Evolutionary conservation across 768 basidiomycete genomes (phyloP).

Genomic region (Pisolithus tinctorius): DNA sequence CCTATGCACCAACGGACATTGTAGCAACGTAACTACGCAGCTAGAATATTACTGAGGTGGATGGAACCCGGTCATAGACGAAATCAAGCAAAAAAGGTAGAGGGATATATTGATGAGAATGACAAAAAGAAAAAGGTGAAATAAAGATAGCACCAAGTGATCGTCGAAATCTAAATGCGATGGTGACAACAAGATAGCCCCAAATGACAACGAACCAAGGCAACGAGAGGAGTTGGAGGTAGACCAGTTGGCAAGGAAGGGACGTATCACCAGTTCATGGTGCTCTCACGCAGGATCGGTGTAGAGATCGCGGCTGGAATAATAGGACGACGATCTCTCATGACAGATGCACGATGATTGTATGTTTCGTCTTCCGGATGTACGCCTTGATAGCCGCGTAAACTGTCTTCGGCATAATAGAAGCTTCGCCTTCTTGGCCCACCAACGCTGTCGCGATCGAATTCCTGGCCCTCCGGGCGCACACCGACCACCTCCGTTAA

Average conservation of each 20-base stretch:
- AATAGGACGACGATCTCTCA: conserved; percentile 56
- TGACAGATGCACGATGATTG: conserved; percentile 27
- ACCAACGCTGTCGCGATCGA: conserved; percentile 71
- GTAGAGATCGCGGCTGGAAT: conserved; percentile 62
- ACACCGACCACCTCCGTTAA: conserved; percentile 53
- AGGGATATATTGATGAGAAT: not conserved
- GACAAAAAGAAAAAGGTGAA: not conserved
- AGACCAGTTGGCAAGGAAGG: not conserved
- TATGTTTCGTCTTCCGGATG: conserved; percentile 32
- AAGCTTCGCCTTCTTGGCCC: conserved; percentile 70
- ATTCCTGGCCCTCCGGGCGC: conserved; percentile 61
- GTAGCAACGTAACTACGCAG: not conserved
- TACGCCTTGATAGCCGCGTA: conserved; percentile 50
- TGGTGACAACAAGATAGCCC: not conserved
- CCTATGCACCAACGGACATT: not conserved
- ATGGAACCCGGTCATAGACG: not conserved
- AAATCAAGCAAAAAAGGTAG: not conserved
- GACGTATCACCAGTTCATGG: conserved; percentile 71
- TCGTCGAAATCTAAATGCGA: not conserved
- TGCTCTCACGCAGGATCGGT: conserved; percentile 74
- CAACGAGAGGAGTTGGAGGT: too few species aligned
- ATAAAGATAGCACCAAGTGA: conserved; percentile 2
- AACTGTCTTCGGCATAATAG: conserved; percentile 82
- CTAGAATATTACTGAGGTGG: not conserved
- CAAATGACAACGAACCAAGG: too few species aligned